Evolutionary conservation across 768 basidiomycete species (phyloP), one percentile per base, ranked within the genome.

Genomic region (Tulasnella sp.): DNA sequence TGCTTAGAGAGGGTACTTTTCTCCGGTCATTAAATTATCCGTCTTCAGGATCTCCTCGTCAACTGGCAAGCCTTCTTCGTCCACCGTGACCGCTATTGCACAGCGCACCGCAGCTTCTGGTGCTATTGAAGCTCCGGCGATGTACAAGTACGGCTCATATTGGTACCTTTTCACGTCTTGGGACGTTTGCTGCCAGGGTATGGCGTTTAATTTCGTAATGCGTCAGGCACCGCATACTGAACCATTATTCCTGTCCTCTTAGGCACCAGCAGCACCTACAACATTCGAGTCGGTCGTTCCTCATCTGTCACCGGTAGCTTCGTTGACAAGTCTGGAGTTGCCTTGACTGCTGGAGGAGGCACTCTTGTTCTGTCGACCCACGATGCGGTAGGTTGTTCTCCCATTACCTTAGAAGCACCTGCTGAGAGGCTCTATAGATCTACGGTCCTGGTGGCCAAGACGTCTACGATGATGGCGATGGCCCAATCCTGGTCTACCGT

Each of bases 81-180:
- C 82, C 75, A 80, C 86, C 22, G 84, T 90, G 74, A 89, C 87
- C 16, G 84, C 88, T 4, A 85, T 90, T 64, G 88, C 90, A 54
- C 84, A 87, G 79, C 89, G 89, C 72, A 87, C 89, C 5, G 87
- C 86, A 0, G 84, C 86, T 80, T 83, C 83, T 72, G 89, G 88
- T 7, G 89, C 89, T 24, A 87, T 90, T 75, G 90, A 91, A 83
- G 90, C 88, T 34, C 87, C 88, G 75, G 85, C 85, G 64, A 86
- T 90, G 60, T 89, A 85, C 84, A 87, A 89, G 82, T 83, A 83
- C 80, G 86, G 87, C 42, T 86, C 81, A 76, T 90, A 85, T 82
- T 91, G 88, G 84, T 91, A 91, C 82, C 86, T 91, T 24, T 91
- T 91, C 85, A 87, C 88, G 0, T 88, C 88, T 16, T 91, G 90